Evolutionary conservation across 257 asterid genomes (phyloP), one percentile per base, ranked within the genome.

Genomic region (Solanum raphanifolium): DNA sequence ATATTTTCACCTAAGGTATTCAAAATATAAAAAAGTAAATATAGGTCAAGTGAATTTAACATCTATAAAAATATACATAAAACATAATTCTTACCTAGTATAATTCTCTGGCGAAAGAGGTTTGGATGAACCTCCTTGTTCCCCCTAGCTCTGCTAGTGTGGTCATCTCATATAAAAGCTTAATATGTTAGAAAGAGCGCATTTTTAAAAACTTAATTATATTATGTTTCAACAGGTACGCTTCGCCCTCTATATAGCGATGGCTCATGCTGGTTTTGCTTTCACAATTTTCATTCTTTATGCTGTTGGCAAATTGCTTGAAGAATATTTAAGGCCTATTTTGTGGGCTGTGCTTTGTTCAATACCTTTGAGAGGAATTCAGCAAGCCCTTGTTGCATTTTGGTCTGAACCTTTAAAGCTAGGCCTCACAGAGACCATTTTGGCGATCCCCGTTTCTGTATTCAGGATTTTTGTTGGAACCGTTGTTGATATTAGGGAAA

Each of bases 261-360:
- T 97, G 99, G 99, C 99, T 29, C 99, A 97, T 88, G 98, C 97
- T 6, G 98, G 98, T 10, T 89, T 97, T 29, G 98, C 96, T 31
- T 94, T 97, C 90, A 83, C 93, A 13, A 88, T 95, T 41, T 92
- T 96, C 82, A 88, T 93, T 39, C 91, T 96, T 21, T 97, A 91
- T 84, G 98, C 93, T 27, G 95, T 97, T 23, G 93, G 92, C 69
- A 96, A 92, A 78, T 94, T 97, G 83, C 95, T 97, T 15, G 95
- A 95, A 84, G 95, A 95, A 90, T 97, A 96, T 88, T 71, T 95
- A 41, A 87, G 99, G 87, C 98, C 99, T n/a, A 95, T 97, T 15
- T 89, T 94, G 71, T 97, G 99, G 99, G 99, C 98, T 41, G 95
- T 95, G 65, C 95, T 97, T 86, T 96, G 96, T 82, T 97, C 99